Conservation (phyloP, 1,284 basidiomycete species). For the Coriolopsis trogii region DNA sequence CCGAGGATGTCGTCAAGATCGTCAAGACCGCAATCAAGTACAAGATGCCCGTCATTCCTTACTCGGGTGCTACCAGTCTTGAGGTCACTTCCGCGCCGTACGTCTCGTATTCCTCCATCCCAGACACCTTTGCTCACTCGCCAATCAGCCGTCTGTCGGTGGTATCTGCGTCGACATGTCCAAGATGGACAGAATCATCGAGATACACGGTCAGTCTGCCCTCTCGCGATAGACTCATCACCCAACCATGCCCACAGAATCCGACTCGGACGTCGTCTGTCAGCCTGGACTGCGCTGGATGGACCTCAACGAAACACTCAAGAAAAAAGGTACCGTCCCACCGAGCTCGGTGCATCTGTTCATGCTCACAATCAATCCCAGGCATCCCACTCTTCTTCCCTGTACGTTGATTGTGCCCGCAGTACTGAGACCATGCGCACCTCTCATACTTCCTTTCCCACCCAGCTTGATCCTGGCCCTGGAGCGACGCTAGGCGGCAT, state of each 20-base stretch:
- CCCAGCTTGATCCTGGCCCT: slow-evolving; percentile 75
- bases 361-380: not conserved
- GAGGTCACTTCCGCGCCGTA: slow-evolving; percentile 66
- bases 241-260: slow-evolving; percentile 46
- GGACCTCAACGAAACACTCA: slow-evolving; percentile 79
- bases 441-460: not conserved
- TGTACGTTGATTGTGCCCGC: slow-evolving; percentile 43
- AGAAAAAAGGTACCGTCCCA: slow-evolving; percentile 53
- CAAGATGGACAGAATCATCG: slow-evolving; percentile 83
- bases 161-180: slow-evolving; percentile 70
- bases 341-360: not conserved
- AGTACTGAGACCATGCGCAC: not conserved
- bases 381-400: slow-evolving; percentile 88
- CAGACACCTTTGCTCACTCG: not conserved
- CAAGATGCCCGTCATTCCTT: slow-evolving; percentile 59
- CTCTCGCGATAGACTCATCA: not conserved
- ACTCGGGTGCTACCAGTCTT: slow-evolving; percentile 64
- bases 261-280: slow-evolving; percentile 81
- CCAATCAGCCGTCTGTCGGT: slow-evolving; percentile 29
- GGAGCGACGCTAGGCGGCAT: slow-evolving; percentile 91
- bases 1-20: slow-evolving; percentile 62
- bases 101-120: not conserved
- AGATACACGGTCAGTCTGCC: slow-evolving; percentile 61
- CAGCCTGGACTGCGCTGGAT: slow-evolving; percentile 89
- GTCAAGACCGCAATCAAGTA: slow-evolving; percentile 63